Evolutionary conservation across 441 rosid genomes (phyloP).

Genomic region (Croton setiger): DNA sequence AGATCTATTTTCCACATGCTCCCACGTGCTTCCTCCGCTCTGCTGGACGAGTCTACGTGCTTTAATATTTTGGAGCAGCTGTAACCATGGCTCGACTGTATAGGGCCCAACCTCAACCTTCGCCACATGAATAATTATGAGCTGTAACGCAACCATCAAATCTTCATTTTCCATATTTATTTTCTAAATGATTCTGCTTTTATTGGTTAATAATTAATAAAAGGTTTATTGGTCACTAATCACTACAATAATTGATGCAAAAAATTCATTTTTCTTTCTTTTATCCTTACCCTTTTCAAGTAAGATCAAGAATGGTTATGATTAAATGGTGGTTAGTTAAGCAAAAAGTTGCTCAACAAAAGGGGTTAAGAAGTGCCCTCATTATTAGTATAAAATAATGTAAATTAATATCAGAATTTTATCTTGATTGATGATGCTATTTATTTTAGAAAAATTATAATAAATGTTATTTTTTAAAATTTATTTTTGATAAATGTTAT

Average conservation of each 20-base stretch:
- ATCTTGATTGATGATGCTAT: no score
- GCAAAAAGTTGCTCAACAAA: not conserved
- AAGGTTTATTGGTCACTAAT: not conserved
- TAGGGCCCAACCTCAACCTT: constrained; percentile 3
- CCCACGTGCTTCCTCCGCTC: constrained; percentile 24
- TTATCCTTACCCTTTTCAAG: not conserved
- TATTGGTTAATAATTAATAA: not conserved
- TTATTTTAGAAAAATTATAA: no score
- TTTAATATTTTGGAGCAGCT: not conserved
- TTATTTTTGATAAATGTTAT: no score
- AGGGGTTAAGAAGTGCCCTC: not conserved
- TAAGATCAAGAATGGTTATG: not conserved
- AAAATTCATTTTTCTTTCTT: not conserved
- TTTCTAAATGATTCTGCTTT: not conserved
- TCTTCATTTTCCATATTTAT: not conserved
- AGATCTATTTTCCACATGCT: constrained; percentile 25
- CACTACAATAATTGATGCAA: not conserved
- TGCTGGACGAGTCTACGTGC: not conserved
- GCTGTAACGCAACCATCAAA: not conserved
- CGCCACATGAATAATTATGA: no score
- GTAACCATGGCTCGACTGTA: not conserved
- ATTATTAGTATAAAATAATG: no score
- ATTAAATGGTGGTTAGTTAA: no score
- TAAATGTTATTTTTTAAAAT: no score
- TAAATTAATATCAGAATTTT: no score